Percentiles rank a stretch among this genome's conserved stretches.
Conservation (phyloP, 352 stramenopile species). For the Phytophthora niederhauseri region DNA sequence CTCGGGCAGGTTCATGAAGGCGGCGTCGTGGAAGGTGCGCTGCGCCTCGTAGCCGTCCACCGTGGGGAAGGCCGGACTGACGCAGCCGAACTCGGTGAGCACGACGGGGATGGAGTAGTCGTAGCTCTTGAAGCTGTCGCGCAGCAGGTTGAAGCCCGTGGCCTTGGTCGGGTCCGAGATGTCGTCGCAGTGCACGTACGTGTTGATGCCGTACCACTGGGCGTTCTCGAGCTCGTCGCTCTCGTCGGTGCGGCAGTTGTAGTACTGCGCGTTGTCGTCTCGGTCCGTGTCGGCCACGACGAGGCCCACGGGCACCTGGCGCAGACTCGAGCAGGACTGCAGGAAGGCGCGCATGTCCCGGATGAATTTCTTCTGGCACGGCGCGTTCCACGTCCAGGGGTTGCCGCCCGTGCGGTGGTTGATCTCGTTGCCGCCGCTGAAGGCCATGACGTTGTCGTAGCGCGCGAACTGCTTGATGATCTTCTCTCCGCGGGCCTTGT, state of each 20-base stretch:
- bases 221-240: slow-evolving; percentile 69
- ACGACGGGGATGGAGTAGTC: slow-evolving; percentile 52
- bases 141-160: slow-evolving; percentile 65
- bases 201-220: slow-evolving; percentile 90
- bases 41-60: slow-evolving; percentile 74
- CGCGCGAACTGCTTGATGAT: slow-evolving; percentile 86
- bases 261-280: slow-evolving; percentile 75
- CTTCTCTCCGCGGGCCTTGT: slow-evolving; percentile 76
- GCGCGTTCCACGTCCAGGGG: slow-evolving; percentile 59
- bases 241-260: slow-evolving; percentile 77
- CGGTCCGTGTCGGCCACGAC: slow-evolving; percentile 71
- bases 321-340: slow-evolving; percentile 54
- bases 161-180: slow-evolving; percentile 46
- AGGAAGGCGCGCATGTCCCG: slow-evolving; percentile 87
- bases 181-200: slow-evolving; percentile 80
- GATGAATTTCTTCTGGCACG: slow-evolving; percentile 92
- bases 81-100: slow-evolving; percentile 41
- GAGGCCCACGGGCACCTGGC: slow-evolving; percentile 76
- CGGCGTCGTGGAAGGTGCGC: slow-evolving; percentile 74
- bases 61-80: slow-evolving; percentile 38
- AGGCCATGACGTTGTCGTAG: slow-evolving; percentile 86
- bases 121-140: slow-evolving; percentile 61
- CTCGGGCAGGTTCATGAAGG: slow-evolving; percentile 54
- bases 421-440: slow-evolving; percentile 83
- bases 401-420: slow-evolving; percentile 67